These are phyloP conservation scores for Trypanosomatidae sp. DNA, from an alignment of 208 protist genomes.

Conservation along the genomic window DNA sequence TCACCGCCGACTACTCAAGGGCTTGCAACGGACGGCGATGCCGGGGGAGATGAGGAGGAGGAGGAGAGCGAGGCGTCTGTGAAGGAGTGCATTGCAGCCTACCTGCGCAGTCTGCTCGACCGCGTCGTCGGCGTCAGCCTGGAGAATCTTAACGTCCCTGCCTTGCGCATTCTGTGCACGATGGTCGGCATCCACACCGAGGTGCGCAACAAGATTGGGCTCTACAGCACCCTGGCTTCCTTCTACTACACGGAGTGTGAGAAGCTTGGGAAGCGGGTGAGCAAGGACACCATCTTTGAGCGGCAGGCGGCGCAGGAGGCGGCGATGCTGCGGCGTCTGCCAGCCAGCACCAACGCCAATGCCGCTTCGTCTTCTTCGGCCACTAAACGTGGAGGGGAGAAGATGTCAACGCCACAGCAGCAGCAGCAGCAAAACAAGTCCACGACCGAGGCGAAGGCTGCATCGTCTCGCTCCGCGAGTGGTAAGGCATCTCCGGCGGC, in stretches of 20 bases:
- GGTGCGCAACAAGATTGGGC: slow-evolving; percentile 45
- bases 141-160: slow-evolving; percentile 56
- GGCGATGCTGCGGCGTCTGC: no score
- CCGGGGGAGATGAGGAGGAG: slow-evolving; percentile 1
- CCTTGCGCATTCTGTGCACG: slow-evolving; percentile 66
- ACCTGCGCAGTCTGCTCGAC: slow-evolving; percentile 75
- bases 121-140: slow-evolving; percentile 73
- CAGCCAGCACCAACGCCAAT: no score
- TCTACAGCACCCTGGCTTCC: slow-evolving; percentile 79
- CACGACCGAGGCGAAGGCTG: no score
- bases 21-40: slow-evolving; percentile 5
- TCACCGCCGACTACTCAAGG: no score
- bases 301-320: slow-evolving; percentile 30
- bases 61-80: slow-evolving; percentile 44
- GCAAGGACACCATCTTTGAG: slow-evolving; percentile 44
- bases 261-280: slow-evolving; percentile 85
- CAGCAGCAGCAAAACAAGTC: no score
- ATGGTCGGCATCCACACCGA: slow-evolving; percentile 68
- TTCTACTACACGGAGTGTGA: slow-evolving; percentile 87
- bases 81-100: slow-evolving; percentile 64
- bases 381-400: no score
- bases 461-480: no score
- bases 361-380: no score
- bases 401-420: no score
- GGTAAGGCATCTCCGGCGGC: no score